These are phyloP conservation scores for Melanogaster broomeanus DNA, from an alignment of 768 basidiomycete species.

Conservation along the genomic window DNA sequence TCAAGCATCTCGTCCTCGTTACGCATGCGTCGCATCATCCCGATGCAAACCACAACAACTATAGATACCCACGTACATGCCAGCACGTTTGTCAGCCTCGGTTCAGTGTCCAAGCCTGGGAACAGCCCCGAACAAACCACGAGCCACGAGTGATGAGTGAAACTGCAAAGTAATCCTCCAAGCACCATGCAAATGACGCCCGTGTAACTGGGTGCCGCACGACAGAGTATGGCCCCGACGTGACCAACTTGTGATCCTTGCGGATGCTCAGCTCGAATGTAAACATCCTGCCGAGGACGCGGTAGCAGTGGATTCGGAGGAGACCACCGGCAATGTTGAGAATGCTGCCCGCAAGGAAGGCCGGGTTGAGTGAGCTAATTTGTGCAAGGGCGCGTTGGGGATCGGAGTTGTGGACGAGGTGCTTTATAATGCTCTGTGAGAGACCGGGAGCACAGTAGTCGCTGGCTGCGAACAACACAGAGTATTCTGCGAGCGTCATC, in stretches of 20 bases:
- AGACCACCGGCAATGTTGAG: constrained; percentile 5
- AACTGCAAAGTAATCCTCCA: constrained; percentile 3
- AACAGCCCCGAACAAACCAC: constrained; percentile 5
- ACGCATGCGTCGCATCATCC: constrained; percentile 15
- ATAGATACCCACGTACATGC: background rate
- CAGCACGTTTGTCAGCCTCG: background rate
- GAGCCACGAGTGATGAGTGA: constrained; percentile 7
- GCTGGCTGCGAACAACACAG: background rate
- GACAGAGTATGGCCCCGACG: constrained; percentile 23
- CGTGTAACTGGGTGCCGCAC: constrained; percentile 34
- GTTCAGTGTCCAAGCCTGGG: background rate
- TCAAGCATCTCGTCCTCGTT: constrained; percentile 31
- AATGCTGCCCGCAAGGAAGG: background rate
- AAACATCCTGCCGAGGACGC: constrained; percentile 19
- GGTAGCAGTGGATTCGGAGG: constrained; percentile 7
- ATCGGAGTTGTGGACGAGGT: background rate
- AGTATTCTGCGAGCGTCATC: background rate
- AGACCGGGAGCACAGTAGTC: background rate
- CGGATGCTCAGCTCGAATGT: constrained; percentile 19
- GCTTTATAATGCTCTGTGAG: background rate
- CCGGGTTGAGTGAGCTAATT: constrained; percentile 7
- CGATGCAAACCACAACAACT: background rate
- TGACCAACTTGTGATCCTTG: constrained; percentile 23
- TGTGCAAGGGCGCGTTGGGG: constrained; percentile 12
- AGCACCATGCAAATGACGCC: background rate